These are phyloP conservation scores for Colletotrichum ledebouriae DNA, from an alignment of 2,329 filamentous ascomycete species.

Conservation along the genomic window DNA sequence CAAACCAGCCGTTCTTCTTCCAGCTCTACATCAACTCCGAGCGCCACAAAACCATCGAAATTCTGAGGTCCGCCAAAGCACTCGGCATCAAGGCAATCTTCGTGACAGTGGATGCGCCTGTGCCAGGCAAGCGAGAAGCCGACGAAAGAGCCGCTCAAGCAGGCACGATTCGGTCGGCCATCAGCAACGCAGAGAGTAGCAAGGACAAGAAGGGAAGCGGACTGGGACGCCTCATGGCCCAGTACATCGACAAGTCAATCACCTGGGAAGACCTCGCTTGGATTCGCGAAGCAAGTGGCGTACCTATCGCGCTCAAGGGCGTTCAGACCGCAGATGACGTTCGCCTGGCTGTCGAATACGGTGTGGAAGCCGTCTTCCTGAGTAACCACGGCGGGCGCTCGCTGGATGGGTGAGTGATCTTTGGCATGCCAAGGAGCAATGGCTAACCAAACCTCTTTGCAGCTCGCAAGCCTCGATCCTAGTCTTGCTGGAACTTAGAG, in stretches of 20 bases:
- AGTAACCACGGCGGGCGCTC: slow-evolving; percentile 78
- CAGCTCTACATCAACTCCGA: slow-evolving; percentile 73
- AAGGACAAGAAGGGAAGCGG: slow-evolving; percentile 68
- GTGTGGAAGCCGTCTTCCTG: slow-evolving; percentile 76
- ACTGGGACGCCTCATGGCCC: slow-evolving; percentile 57
- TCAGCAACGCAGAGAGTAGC: slow-evolving; percentile 58
- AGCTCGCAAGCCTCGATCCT: slow-evolving; percentile 50
- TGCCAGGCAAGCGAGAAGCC: slow-evolving; percentile 67
- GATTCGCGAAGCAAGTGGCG: slow-evolving; percentile 63
- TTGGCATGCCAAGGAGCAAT: slow-evolving; percentile 54
- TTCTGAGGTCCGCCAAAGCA: slow-evolving; percentile 60
- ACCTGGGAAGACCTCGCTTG: slow-evolving; percentile 76
- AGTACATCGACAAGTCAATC: slow-evolving; percentile 68
- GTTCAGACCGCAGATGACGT: slow-evolving; percentile 77
- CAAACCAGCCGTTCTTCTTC: slow-evolving; percentile 64
- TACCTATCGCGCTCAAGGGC: slow-evolving; percentile 76
- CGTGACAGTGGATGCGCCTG: slow-evolving; percentile 70
- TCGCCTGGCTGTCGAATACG: slow-evolving; percentile 68
- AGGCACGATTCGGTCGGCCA: slow-evolving; percentile 55
- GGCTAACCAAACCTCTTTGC: slow-evolving; percentile 60
- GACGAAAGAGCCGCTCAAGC: slow-evolving; percentile 60
- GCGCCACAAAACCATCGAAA: slow-evolving; percentile 61
- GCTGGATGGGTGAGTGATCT: slow-evolving; percentile 54
- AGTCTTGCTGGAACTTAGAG: slow-evolving; percentile 59
- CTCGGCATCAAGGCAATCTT: slow-evolving; percentile 66